A percentile compares a stretch with the other conserved stretches of the same genome.
Conservation (phyloP, 2,329 filamentous ascomycete species). For the Scytalidium lignicola region DNA sequence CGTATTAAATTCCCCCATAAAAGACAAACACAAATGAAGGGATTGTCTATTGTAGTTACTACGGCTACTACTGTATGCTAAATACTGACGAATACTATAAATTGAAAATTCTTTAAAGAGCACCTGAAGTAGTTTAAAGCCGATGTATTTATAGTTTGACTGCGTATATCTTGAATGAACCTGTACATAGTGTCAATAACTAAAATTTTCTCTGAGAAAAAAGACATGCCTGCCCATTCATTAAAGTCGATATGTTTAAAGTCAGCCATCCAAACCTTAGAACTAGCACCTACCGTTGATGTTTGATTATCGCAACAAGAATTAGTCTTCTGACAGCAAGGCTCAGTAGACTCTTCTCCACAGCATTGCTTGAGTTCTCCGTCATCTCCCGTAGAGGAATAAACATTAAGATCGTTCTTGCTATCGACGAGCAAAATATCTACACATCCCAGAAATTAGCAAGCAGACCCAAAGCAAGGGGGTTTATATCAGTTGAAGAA, state of each 20-base stretch:
- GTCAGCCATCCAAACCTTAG: conserved; percentile 14
- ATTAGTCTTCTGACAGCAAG: conserved; percentile 2
- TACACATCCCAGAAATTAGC: conserved; percentile 12
- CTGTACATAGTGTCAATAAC: conserved; percentile 18
- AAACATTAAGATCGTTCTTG: conserved; percentile 43
- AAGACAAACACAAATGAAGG: no score
- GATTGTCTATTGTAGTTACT: no score
- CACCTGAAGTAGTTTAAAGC: no score
- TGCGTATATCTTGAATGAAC: conserved; percentile 46
- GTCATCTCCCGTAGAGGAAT: conserved; percentile 26
- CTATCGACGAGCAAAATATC: conserved; percentile 41
- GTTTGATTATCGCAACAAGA: conserved; percentile 4
- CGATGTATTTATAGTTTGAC: conserved; percentile 33
- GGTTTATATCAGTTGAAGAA: background rate
- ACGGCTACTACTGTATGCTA: no score
- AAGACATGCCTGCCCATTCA: conserved; percentile 42
- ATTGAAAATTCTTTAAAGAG: no score
- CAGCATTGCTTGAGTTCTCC: conserved; percentile 5
- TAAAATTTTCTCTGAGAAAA: background rate
- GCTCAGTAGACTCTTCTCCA: conserved; percentile 8
- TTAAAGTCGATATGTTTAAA: conserved; percentile 38
- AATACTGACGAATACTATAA: no score
- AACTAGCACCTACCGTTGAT: conserved; percentile 1
- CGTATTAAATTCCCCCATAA: no score
- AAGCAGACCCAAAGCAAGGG: background rate